Percentiles rank a stretch among this genome's conserved stretches.
Evolutionary conservation across 2,329 filamentous ascomycete genomes (phyloP).

Genomic region (Hypoxylon sp.): DNA sequence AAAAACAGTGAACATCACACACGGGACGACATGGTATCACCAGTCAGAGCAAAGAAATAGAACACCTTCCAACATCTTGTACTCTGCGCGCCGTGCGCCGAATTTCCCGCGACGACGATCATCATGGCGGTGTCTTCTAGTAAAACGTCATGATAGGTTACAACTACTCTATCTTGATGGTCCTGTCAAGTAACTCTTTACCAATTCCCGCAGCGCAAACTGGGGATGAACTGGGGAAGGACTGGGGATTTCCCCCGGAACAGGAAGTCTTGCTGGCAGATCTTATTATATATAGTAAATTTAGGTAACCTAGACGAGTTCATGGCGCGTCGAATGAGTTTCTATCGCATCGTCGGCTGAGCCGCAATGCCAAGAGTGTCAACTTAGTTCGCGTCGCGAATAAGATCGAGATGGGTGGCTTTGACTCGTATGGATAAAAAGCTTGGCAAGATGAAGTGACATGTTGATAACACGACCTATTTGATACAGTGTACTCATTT

Average conservation of each 20-base stretch:
- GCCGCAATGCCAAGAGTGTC: background rate
- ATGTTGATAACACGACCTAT: no score
- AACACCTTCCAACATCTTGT: background rate
- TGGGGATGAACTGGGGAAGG: background rate
- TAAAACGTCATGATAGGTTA: background rate
- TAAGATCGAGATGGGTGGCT: constrained; percentile 1
- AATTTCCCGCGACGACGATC: background rate
- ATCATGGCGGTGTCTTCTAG: constrained; percentile 4
- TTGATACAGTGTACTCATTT: no score
- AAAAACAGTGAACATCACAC: background rate
- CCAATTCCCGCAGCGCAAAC: background rate
- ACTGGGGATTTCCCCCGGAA: background rate
- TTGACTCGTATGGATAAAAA: background rate
- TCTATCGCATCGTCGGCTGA: background rate
- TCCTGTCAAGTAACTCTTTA: background rate
- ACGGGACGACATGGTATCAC: no score
- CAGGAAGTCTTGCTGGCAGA: background rate
- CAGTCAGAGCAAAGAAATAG: no score
- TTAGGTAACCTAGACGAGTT: background rate
- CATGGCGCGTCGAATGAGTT: background rate
- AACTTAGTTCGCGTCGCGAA: background rate
- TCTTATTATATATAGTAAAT: background rate
- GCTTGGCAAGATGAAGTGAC: background rate
- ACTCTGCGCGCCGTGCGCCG: background rate
- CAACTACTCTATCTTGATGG: background rate